phyloP scores from a whole-genome alignment of 495 filamentous ascomycete species.

The Symbiotaphrina buchneri region DNA sequence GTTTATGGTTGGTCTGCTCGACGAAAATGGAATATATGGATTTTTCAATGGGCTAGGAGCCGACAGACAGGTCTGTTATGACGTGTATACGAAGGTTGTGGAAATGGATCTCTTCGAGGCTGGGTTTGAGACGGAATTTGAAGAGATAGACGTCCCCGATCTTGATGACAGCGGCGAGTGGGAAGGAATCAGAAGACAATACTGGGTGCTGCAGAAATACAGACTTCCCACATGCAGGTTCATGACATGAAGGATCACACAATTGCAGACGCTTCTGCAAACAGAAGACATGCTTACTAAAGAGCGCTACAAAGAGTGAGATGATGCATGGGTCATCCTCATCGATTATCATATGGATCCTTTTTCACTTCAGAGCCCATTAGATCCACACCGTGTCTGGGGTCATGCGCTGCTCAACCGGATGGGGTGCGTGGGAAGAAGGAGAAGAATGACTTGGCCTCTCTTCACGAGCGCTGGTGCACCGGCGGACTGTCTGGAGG shows the following conservation, averaged over 20 bases:
- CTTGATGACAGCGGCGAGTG: constrained; percentile 37
- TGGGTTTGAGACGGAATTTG: constrained; percentile 77
- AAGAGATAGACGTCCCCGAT: constrained; percentile 47
- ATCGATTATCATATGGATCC: too few relatives aligned
- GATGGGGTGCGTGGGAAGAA: too few relatives aligned
- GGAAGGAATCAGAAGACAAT: constrained; percentile 67
- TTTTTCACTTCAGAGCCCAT: too few relatives aligned
- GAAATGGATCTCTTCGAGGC: constrained; percentile 86
- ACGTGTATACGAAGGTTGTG: constrained; percentile 81
- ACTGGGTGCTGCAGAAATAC: constrained; percentile 70
- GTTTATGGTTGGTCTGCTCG: constrained; percentile 53
- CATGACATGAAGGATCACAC: constrained; percentile 6
- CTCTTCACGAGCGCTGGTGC: too few relatives aligned
- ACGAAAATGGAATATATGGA: constrained; percentile 36
- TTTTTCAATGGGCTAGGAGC: constrained; percentile 96
- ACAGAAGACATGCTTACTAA: too few relatives aligned
- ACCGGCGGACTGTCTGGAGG: too few relatives aligned
- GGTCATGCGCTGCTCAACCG: too few relatives aligned
- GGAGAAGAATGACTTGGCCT: too few relatives aligned
- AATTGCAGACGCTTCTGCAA: constrained; percentile 52
- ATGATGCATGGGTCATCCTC: too few relatives aligned
- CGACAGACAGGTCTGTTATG: constrained; percentile 78
- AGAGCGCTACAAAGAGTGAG: too few relatives aligned
- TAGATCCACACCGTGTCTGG: too few relatives aligned
- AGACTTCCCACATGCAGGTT: constrained; percentile 33